These are phyloP conservation scores for Hibiscus mutabilis DNA, from an alignment of 345 rosid species.

Conservation along the genomic window DNA sequence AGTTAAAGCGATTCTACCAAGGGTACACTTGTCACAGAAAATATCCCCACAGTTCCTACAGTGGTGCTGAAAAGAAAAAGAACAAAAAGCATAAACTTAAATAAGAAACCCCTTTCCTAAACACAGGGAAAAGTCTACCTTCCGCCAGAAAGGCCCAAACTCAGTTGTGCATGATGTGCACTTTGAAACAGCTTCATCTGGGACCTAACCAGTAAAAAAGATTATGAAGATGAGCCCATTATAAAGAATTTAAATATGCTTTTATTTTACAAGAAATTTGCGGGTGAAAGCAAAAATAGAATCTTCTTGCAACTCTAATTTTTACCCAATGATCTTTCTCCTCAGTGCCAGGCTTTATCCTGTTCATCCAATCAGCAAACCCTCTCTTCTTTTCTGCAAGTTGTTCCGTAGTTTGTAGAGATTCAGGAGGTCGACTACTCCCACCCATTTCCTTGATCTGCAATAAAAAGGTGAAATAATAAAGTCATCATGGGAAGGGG, in stretches of 20 bases:
- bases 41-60: constrained; percentile 98
- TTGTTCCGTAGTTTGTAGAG: constrained; percentile 50
- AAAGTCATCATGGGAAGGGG: neutral
- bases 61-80: constrained; percentile 61
- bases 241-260: neutral
- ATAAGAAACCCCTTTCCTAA: neutral
- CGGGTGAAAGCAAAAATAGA: neutral
- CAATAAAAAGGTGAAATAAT: constrained; percentile 4
- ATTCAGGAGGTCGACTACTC: constrained; percentile 53
- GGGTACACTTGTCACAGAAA: constrained; percentile 95
- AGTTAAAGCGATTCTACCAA: constrained; percentile 83
- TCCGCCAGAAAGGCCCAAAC: constrained; percentile 77
- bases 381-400: constrained; percentile 72
- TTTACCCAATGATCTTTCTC: constrained; percentile 95
- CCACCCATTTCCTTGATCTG: constrained; percentile 98
- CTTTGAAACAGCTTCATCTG: constrained; percentile 92
- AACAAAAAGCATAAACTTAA: constrained; percentile 8
- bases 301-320: neutral
- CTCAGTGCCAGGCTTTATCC: constrained; percentile 77
- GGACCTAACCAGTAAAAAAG: constrained; percentile 42
- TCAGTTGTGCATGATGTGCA: constrained; percentile 72
- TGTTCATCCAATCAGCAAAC: constrained; percentile 76
- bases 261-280: neutral
- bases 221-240: neutral
- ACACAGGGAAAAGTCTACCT: constrained; percentile 33